Base-by-base conservation (phyloP, 352 stramenopile species). In the Globisporangium splendens region DNA sequence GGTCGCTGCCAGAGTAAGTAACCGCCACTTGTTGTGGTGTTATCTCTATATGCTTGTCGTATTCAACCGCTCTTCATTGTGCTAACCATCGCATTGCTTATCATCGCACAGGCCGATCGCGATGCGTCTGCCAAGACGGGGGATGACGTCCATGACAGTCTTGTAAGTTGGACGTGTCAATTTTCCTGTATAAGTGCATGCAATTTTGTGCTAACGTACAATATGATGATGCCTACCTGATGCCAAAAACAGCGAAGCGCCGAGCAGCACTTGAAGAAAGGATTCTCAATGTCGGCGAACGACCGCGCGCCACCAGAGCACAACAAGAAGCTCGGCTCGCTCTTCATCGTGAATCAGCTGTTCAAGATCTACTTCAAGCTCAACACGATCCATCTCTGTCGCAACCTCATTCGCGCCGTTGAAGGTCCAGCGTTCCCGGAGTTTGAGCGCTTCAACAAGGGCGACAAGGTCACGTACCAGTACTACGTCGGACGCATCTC, bases 321-420 rank as follows among this genome's bases (percentile, higher is more conserved):
- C 66, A 93, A 89, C 75, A 95, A 95, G 74, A 91, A 91, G 50
- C 71, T 89, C 46, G 86, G 83, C n/a, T 73, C 82, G 53, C 73
- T 95, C 11, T 96, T 95, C 61, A 95, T 98, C 69, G 94, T 97
- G 47, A 98, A 98, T 63, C 91, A 98, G 73, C 83, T 98, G 43
- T 98, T 98, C 73, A 96, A 96, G 66, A 98, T 98, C 74, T 98
- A 98, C 79, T 98, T 98, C 75, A 91, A 93, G 69, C 74, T 92
- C 66, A 92, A 93, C 62, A 98, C 95, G 65, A 93, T 98, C 56
- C 80, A 96, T 62, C 65, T 98, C 48, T 98, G 95, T 56, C 95
- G 95, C 65, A 98, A 98, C 72, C 73, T 98, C 50, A 91, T 98
- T 35, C 82, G 82, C 42, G 83, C 83, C 0, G 77, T 95, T 20